Conservation (phyloP, 495 filamentous ascomycete species). For the Hypoxylon trugodes region DNA sequence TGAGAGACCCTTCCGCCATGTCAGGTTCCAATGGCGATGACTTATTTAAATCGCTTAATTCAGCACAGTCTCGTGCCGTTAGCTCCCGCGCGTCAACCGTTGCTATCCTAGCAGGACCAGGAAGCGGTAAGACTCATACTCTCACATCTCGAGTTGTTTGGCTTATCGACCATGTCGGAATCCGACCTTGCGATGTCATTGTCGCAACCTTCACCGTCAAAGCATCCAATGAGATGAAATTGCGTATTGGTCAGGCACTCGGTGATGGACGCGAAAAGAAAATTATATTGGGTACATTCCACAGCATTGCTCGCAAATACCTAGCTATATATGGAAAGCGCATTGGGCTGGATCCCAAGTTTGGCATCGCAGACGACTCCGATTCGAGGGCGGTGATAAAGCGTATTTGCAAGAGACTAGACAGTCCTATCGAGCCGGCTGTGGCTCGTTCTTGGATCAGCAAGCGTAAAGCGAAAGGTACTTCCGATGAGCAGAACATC, state of each 20-base stretch:
- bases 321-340: slow-evolving; percentile 84
- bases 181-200: slow-evolving; percentile 89
- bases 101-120: slow-evolving; percentile 89
- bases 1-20: slow-evolving; percentile 27
- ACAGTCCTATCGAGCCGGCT: slow-evolving; percentile 73
- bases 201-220: slow-evolving; percentile 99
- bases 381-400: slow-evolving; percentile 81
- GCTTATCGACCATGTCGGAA: slow-evolving; percentile 79
- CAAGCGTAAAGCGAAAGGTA: slow-evolving; percentile 80
- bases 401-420: slow-evolving; percentile 80
- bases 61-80: slow-evolving; percentile 84
- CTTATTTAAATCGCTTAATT: slow-evolving; percentile 81
- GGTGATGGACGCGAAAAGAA: slow-evolving; percentile 79
- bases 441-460: slow-evolving; percentile 81
- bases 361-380: slow-evolving; percentile 89
- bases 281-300: slow-evolving; percentile 92
- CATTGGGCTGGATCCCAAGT: slow-evolving; percentile 82
- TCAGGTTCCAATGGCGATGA: slow-evolving; percentile 46
- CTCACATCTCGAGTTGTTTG: slow-evolving; percentile 94
- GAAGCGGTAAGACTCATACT: slow-evolving; percentile 93
- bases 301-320: slow-evolving; percentile 90
- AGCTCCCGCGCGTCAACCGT: slow-evolving; percentile 78
- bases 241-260: slow-evolving; percentile 79
- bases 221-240: slow-evolving; percentile 94
- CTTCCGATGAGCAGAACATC: slow-evolving; percentile 45